A percentile compares a stretch with the other conserved stretches of the same genome.
Conservation (phyloP, 108 stramenopile genomes). For the Epipyxis sp. region DNA sequence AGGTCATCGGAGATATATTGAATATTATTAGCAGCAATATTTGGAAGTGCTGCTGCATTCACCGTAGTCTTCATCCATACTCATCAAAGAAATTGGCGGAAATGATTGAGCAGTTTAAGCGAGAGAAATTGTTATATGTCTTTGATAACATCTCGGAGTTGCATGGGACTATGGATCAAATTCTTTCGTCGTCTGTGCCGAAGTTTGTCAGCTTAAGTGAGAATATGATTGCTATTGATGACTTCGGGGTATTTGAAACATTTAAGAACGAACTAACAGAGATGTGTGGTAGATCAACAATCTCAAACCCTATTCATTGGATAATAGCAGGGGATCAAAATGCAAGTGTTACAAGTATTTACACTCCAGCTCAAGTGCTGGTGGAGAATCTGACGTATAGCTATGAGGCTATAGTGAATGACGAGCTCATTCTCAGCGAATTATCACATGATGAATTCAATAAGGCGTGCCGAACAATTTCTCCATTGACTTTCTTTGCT, state of each 20-base stretch:
- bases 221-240: slow-evolving; percentile 14
- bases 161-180: slow-evolving; percentile 2
- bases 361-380: too few species aligned
- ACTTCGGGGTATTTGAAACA: slow-evolving; percentile 13
- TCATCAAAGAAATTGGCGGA: not conserved
- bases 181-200: too few species aligned
- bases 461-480: slow-evolving; percentile 5
- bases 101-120: not conserved
- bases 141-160: too few species aligned
- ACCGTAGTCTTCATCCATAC: not conserved
- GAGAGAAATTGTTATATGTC: not conserved
- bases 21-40: not conserved
- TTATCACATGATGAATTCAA: not conserved
- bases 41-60: not conserved
- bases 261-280: not conserved
- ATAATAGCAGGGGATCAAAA: too few species aligned
- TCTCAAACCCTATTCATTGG: too few species aligned
- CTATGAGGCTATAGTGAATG: slow-evolving; percentile 3
- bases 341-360: too few species aligned
- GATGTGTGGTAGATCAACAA: not conserved
- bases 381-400: too few species aligned
- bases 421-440: slow-evolving; percentile 8
- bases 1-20: not conserved
- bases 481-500: slow-evolving; percentile 24
- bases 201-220: too few species aligned